Conservation (phyloP, 192 early-diverging fungal genomes). For the Paraglomus occultum region DNA sequence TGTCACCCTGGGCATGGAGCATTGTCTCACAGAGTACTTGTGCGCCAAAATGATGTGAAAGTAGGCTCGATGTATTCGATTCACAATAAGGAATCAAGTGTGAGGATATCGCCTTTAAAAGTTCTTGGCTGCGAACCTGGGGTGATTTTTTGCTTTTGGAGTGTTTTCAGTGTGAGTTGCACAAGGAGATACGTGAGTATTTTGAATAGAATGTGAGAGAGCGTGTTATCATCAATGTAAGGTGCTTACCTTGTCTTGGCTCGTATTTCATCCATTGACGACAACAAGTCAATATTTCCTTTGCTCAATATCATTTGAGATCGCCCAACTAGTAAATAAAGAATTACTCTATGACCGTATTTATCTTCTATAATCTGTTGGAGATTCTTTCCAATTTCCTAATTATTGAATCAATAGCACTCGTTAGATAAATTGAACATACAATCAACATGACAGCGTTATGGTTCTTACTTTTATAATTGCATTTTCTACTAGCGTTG, state of each 20-base stretch:
- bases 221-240: not conserved
- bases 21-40: slow-evolving; percentile 72
- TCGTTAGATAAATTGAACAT: not conserved
- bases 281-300: slow-evolving; percentile 68
- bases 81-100: slow-evolving; percentile 58
- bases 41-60: slow-evolving; percentile 64
- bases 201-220: not conserved
- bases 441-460: slow-evolving; percentile 7
- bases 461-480: slow-evolving; percentile 58
- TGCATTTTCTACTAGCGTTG: slow-evolving; percentile 76
- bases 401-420: not conserved
- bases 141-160: slow-evolving; percentile 86
- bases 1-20: slow-evolving; percentile 56
- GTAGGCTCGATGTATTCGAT: slow-evolving; percentile 50
- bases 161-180: slow-evolving; percentile 3
- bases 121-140: slow-evolving; percentile 58
- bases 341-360: slow-evolving; percentile 74
- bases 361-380: slow-evolving; percentile 67
- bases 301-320: slow-evolving; percentile 68
- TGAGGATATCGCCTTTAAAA: slow-evolving; percentile 61
- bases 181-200: not conserved
- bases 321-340: slow-evolving; percentile 82
- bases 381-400: slow-evolving; percentile 50
- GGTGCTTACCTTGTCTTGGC: slow-evolving; percentile 48
- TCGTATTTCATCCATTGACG: slow-evolving; percentile 65